Evolutionary conservation across 768 basidiomycete genomes (phyloP), one percentile per base, ranked within the genome.

Genomic region (Pleurotus cornucopiae): DNA sequence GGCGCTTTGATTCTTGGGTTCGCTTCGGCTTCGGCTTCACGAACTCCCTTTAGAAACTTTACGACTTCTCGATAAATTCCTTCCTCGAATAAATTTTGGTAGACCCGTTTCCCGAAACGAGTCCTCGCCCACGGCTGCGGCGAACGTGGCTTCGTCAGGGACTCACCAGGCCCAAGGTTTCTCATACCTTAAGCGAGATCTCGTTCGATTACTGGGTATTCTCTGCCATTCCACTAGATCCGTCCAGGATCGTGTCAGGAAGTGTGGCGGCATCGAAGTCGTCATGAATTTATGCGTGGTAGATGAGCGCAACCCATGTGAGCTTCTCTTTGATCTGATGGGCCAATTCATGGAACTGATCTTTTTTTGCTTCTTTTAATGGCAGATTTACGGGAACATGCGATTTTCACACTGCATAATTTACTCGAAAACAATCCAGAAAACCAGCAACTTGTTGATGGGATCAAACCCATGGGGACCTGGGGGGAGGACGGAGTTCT

Each of bases 291-390:
- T 94, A 71, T 95, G 93, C 68, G 90, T 91, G 14, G 75, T 93
- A 23, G 94, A 98, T 67, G 94, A 94, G 63, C 74, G 87, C 56
- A 97, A 95, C 70, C 94, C 94, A 39, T 94, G 94, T 96, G 68
- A 9, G 30, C 25, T 49, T 53, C 58, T 54, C 46, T 57, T 58
- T 44, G 21, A 11, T 48, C 56, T 62, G 47, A 16, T 44, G 54
- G n/a, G n/a, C 23, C 54, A 44, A 48, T 52, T 61, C 44, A 58
- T 45, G 21, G 18, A 63, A 54, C 7, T 48, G 2, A 11, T 30
- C 47, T 48, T 48, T 48, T 48, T 34, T 14, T 9, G 6, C 21
- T 48, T 23, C 47, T 55, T 25, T 37, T 16, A 45, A 54, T 23
- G 26, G 44, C 49, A 94, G 95, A 92, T 71, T 73, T 98, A 46